Base-by-base conservation (phyloP, 2,329 filamentous ascomycete genomes). In the Neofusicoccum sp. region DNA sequence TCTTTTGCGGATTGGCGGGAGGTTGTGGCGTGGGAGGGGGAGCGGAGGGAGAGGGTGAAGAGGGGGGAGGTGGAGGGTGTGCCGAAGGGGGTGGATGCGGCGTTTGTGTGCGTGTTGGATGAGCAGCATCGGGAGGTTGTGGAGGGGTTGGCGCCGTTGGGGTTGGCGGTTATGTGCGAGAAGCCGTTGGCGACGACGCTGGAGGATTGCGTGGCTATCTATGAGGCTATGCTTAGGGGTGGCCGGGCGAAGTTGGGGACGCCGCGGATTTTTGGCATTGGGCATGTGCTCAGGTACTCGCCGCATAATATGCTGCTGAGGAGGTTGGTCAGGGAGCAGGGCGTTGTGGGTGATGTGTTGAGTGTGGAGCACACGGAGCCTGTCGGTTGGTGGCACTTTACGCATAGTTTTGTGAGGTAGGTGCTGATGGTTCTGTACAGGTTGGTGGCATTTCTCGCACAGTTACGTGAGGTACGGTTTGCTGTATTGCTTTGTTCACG, bases 371-470 rank as follows among this genome's bases (percentile, higher is more conserved):
- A 98, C 75, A 95, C 91, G 0, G 95, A 98, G 73, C 95, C 95
- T 0, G 88, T 99, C 0, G 95, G 95, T 0, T 96, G 89, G 87
- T 98, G 92, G 91, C 95, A 98, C 73, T 98, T 96, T 31, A 11
- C 38, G 38, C 53, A 33, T 20, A 30, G n/a, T 6, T 45, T 43
- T 16, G 26, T 45, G 33, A 43, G 38, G 40, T 49, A 12, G 12
- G 12, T 33, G 31, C 31, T 49, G 45, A 49, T 34, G 26, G 33
- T 12, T 38, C 4, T 44, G 87, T 96, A 9, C 33, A 0, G 93
- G 92, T 2, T 95, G 89, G 86, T 96, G 90, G 89, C 93, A 96
- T 72, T 96, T 93, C 71, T 82, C 89, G 0, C 93, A 96, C 73
- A 91, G 88, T 43, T 96, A 93, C 12, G 93, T 98, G 36, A 85